Base-by-base conservation (phyloP, 352 stramenopile genomes). In the Phytophthora niederhauseri region DNA sequence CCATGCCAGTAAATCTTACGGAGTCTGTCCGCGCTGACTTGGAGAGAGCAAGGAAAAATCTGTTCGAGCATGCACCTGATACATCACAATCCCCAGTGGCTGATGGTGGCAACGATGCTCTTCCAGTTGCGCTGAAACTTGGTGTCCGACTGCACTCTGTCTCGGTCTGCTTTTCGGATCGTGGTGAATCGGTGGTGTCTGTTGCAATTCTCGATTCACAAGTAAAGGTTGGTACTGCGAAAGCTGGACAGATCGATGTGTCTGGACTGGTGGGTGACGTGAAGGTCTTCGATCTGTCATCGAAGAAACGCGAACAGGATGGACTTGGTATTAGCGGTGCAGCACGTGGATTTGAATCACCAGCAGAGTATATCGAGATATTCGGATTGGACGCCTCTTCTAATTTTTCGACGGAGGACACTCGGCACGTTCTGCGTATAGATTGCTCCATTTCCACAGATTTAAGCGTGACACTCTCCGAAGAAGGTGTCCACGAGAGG, bases 21-120 rank as follows among this genome's bases (percentile, higher is more conserved):
- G 89, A 95, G 19, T 96, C 87, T 30, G 86, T 97, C 38, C 72
- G 81, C 8, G 86, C 83, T 22, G 89, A 97, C 76, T 70, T 97
- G 22, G 87, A 97, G 62, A 73, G 75, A 52, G 89, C 89, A n/a
- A 80, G 87, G 22, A 87, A 90, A 31, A 72, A 78, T 22, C 66
- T 95, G 19, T 70, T 91, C 57, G 67, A 81, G 24, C 74, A 77
- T 58, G 45, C 48, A 51, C 38, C 50, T 45, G 59, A 72, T 36
- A 28, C 41, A 46, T 9, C 26, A 12, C 60, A 65, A 14, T 58
- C 63, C 6, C 0, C 34, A 20, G 49, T 31, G n/a, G 49, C 26
- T 31, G 46, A 61, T 14, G 22, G 52, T 50, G 49, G 36, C 11
- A 69, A 28, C 34, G 52, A 68, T 6, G 31, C 28, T 51, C 6